These are phyloP conservation scores for Neurospora sp. DNA, from an alignment of 495 filamentous ascomycete species.

Conservation along the genomic window DNA sequence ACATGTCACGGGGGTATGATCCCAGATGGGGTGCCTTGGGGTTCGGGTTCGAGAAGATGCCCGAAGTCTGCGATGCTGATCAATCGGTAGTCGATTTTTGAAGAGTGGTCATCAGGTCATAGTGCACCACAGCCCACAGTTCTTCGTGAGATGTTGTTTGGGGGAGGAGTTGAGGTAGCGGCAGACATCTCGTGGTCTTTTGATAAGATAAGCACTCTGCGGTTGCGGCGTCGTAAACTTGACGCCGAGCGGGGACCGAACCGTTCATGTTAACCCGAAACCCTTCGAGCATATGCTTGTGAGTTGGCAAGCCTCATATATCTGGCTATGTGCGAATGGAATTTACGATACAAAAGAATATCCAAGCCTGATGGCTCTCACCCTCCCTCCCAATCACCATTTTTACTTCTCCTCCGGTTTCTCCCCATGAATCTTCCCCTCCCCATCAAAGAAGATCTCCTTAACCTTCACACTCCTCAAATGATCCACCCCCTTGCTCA, in stretches of 20 bases:
- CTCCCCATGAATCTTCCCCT: conserved; percentile 45
- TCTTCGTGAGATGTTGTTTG: background rate
- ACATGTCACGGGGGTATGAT: background rate
- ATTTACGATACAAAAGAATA: background rate
- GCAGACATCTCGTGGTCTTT: no score
- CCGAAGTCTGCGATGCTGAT: background rate
- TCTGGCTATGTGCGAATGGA: background rate
- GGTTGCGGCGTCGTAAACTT: background rate
- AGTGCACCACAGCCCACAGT: no score
- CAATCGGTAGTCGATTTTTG: background rate
- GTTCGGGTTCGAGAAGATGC: background rate
- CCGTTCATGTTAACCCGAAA: background rate
- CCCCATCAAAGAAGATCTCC: conserved; percentile 60
- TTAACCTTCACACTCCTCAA: conserved; percentile 58
- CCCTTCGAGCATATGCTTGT: background rate
- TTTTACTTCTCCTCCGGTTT: conserved; percentile 16
- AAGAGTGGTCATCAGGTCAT: no score
- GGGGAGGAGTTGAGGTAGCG: background rate
- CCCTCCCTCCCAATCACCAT: background rate
- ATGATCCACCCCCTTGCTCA: conserved; percentile 53
- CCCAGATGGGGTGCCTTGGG: background rate
- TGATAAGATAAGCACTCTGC: background rate
- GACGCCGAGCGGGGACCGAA: background rate
- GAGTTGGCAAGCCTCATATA: background rate
- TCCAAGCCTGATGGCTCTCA: background rate